Conservation (phyloP, 495 filamentous ascomycete genomes). For the Annulohypoxylon maeteangense region DNA sequence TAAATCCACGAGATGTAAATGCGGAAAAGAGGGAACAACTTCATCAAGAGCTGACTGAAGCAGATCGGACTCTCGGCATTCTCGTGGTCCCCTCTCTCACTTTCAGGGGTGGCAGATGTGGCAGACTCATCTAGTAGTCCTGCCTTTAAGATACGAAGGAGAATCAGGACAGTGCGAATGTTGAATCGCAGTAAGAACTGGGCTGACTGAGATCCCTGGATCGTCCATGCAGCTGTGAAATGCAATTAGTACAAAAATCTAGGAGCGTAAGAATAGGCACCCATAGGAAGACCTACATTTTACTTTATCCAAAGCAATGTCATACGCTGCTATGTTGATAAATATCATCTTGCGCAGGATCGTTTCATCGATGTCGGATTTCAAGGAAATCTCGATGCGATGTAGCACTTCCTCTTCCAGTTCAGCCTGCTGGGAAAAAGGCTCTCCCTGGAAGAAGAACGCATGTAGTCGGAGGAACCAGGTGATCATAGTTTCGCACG, state of each 20-base stretch:
- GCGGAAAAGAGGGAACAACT: conserved; percentile 53
- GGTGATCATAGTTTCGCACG: conserved; percentile 64
- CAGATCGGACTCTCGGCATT: conserved; percentile 36
- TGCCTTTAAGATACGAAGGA: conserved; percentile 77
- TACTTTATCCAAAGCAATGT: conserved; percentile 70
- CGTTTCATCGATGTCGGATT: conserved; percentile 67
- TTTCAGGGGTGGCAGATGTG: conserved; percentile 12
- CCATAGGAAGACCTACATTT: conserved; percentile 60
- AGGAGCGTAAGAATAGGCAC: not conserved
- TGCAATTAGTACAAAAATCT: conserved; percentile 37
- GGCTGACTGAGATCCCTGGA: conserved; percentile 63
- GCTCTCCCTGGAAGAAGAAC: conserved; percentile 77
- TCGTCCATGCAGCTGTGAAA: conserved; percentile 50
- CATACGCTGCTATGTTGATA: conserved; percentile 86
- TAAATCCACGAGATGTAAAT: conserved; percentile 59
- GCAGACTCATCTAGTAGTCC: conserved; percentile 66
- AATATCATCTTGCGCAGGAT: conserved; percentile 80
- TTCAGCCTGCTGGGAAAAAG: conserved; percentile 78
- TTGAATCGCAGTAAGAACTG: conserved; percentile 84
- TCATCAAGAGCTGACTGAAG: conserved; percentile 40
- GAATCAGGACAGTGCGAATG: conserved; percentile 78
- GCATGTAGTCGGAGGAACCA: conserved; percentile 93
- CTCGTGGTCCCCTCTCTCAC: conserved; percentile 2
- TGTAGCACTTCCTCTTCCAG: conserved; percentile 87
- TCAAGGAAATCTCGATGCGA: conserved; percentile 77